These are phyloP conservation scores for Parsonsia alboflavescens DNA, from an alignment of 257 asterid genomes.

Conservation along the genomic window DNA sequence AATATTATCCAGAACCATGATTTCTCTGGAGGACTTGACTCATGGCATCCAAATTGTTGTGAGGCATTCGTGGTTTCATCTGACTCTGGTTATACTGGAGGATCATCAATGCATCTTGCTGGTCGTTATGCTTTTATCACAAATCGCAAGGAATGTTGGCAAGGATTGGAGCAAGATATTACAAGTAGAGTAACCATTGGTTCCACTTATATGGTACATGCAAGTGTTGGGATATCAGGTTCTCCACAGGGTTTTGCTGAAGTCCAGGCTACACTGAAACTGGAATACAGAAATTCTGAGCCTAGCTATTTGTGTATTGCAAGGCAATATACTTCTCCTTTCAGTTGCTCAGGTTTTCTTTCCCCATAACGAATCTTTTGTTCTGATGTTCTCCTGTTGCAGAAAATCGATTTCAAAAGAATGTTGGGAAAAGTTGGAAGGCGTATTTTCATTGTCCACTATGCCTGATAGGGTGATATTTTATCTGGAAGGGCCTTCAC, in stretches of 20 bases:
- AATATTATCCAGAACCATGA: constrained; percentile 73
- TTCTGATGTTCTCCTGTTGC: constrained; percentile 26
- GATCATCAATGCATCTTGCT: constrained; percentile 23
- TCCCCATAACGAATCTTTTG: constrained; percentile 11
- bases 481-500: constrained; percentile 82
- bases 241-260: constrained; percentile 36
- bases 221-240: constrained; percentile 59
- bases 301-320: constrained; percentile 56
- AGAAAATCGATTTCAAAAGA: constrained; percentile 53
- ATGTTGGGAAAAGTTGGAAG: constrained; percentile 65
- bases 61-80: constrained; percentile 48
- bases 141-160: constrained; percentile 65
- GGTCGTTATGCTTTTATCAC: constrained; percentile 52
- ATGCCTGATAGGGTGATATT: constrained; percentile 55
- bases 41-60: constrained; percentile 72
- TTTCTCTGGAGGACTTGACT: constrained; percentile 64
- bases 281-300: constrained; percentile 44
- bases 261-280: constrained; percentile 64
- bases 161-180: constrained; percentile 82
- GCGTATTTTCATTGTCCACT: constrained; percentile 49
- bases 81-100: constrained; percentile 31
- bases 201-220: constrained; percentile 46
- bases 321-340: constrained; percentile 36
- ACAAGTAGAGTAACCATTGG: constrained; percentile 46
- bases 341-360: not conserved